These are phyloP conservation scores for Claviceps paspali DNA, from an alignment of 2,329 filamentous ascomycete genomes.

Conservation along the genomic window DNA sequence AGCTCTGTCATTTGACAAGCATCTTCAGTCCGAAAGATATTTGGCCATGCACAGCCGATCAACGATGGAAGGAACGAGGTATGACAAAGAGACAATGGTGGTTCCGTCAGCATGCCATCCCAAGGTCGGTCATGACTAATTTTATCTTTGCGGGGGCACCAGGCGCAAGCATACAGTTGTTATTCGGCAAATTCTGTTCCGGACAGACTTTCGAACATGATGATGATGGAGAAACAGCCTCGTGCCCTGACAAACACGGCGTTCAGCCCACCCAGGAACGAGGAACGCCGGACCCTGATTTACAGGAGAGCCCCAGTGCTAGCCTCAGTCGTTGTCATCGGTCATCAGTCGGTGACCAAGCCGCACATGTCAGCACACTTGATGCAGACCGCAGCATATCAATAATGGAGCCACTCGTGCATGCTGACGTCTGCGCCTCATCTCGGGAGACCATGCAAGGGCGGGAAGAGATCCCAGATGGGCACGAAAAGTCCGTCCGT, in stretches of 20 bases:
- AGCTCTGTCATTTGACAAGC: slow-evolving; percentile 56
- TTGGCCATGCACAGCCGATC: slow-evolving; percentile 65
- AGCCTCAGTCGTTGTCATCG: not conserved
- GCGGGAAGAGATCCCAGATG: not conserved
- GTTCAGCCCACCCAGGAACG: not conserved
- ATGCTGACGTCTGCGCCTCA: not conserved
- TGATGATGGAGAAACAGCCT: slow-evolving; percentile 46
- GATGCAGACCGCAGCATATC: not conserved
- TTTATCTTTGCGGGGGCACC: not conserved
- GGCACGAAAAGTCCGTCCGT: not conserved
- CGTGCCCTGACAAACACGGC: not conserved
- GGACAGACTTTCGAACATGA: slow-evolving; percentile 50
- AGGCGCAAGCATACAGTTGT: slow-evolving; percentile 43
- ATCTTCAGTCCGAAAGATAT: slow-evolving; percentile 60
- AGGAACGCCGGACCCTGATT: not conserved
- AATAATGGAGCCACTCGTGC: not conserved
- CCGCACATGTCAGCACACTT: not conserved
- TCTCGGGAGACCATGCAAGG: not conserved
- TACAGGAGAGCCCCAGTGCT: not conserved
- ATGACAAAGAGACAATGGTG: slow-evolving; percentile 8
- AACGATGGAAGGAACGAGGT: slow-evolving; percentile 44
- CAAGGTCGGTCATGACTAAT: not conserved
- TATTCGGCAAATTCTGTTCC: slow-evolving; percentile 61
- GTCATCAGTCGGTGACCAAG: not conserved
- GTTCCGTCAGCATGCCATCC: no score